These are phyloP conservation scores for Dendrocalamus sinicus DNA, from an alignment of 176 grass and related monocot species.

Conservation along the genomic window DNA sequence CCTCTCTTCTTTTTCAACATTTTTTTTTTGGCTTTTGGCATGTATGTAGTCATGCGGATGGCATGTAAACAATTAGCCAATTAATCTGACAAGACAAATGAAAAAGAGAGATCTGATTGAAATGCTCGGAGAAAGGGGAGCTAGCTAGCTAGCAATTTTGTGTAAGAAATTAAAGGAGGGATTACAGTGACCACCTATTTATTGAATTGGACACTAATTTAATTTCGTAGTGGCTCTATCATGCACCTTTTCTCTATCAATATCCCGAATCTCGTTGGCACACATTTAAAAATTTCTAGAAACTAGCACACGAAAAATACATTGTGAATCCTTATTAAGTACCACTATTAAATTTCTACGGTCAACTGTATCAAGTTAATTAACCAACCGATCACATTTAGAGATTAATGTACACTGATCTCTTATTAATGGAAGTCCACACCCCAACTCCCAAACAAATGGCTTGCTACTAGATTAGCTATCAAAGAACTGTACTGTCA, in stretches of 20 bases:
- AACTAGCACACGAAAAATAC: slow-evolving; percentile 41
- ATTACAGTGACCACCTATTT: neutral
- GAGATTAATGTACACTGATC: neutral
- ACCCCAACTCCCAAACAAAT: neutral
- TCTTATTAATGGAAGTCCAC: slow-evolving; percentile 19
- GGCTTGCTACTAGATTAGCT: neutral
- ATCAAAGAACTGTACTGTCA: neutral
- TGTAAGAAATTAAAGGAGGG: neutral
- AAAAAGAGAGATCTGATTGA: neutral
- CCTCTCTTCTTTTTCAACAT: neutral
- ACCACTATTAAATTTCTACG: neutral
- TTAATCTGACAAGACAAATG: neutral
- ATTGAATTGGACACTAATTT: neutral
- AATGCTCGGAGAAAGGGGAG: neutral
- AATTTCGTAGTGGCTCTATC: neutral
- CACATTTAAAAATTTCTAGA: neutral
- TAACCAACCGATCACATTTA: neutral
- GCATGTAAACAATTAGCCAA: neutral
- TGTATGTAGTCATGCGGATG: neutral
- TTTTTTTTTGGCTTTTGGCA: neutral
- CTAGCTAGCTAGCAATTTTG: neutral
- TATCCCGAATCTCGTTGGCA: neutral
- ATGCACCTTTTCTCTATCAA: neutral
- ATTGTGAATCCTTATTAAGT: neutral
- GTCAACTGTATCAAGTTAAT: slow-evolving; percentile 22